Evolutionary conservation across 192 early-diverging fungal genomes (phyloP).

Genomic region (Podila epigama): DNA sequence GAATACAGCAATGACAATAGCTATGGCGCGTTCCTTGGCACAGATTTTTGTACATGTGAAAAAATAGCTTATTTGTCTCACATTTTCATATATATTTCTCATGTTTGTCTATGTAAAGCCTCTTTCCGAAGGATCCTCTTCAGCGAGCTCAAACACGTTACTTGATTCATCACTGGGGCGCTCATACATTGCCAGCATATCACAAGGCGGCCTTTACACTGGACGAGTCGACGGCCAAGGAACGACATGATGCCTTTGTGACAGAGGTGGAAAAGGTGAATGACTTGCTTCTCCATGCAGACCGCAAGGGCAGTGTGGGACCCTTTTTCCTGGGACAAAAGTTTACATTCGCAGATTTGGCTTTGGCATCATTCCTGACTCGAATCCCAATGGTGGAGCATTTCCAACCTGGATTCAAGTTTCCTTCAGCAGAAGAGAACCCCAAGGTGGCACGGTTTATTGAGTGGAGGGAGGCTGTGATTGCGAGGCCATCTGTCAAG

Average conservation of each 20-base stretch:
- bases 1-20: no score
- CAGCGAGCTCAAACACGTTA: slow-evolving; percentile 51
- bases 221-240: slow-evolving; percentile 6
- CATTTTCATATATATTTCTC: background rate
- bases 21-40: no score
- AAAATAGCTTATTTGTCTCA: background rate
- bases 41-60: no score
- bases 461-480: slow-evolving; percentile 31
- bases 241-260: slow-evolving; percentile 20
- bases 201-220: slow-evolving; percentile 15
- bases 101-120: slow-evolving; percentile 17
- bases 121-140: slow-evolving; percentile 49
- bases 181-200: slow-evolving; percentile 15
- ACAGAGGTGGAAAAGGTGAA: slow-evolving; percentile 29
- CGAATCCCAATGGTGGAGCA: slow-evolving; percentile 31
- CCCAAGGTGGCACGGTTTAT: slow-evolving; percentile 28
- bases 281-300: slow-evolving; percentile 7
- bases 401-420: slow-evolving; percentile 23
- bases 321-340: slow-evolving; percentile 52
- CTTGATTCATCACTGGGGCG: slow-evolving; percentile 49
- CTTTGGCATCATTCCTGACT: slow-evolving; percentile 48
- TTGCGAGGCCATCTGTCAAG: slow-evolving; percentile 1
- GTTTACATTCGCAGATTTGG: slow-evolving; percentile 56
- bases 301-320: slow-evolving; percentile 22
- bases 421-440: slow-evolving; percentile 13